Evolutionary conservation across 1,139 yeast genomes (phyloP).

Genomic region (Sugiyamaella neomexicana): DNA sequence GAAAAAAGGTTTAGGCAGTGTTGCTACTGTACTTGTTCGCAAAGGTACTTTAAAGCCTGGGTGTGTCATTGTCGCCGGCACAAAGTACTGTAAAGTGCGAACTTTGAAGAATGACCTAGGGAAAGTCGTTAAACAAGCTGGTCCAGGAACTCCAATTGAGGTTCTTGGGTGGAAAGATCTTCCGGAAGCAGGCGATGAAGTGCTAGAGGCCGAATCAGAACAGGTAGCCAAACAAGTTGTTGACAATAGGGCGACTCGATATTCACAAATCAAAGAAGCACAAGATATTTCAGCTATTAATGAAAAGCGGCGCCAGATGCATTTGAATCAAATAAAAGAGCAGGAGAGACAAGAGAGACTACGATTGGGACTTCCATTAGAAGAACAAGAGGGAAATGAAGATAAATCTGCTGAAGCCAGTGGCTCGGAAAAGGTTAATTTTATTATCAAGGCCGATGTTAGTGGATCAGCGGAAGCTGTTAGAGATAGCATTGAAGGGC

Average conservation of each 20-base stretch:
- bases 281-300: constrained; percentile 71
- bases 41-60: constrained; percentile 78
- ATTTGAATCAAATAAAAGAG: constrained; percentile 45
- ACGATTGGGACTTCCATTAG: constrained; percentile 38
- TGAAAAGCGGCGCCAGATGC: constrained; percentile 47
- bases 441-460: constrained; percentile 86
- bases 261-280: constrained; percentile 59
- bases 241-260: constrained; percentile 58
- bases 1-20: constrained; percentile 79
- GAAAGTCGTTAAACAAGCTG: constrained; percentile 61
- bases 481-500: constrained; percentile 69
- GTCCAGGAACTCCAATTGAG: constrained; percentile 90
- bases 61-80: constrained; percentile 74
- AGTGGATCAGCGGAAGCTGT: constrained; percentile 68
- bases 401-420: constrained; percentile 30
- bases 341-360: constrained; percentile 36
- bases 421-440: constrained; percentile 47
- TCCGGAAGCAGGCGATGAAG: constrained; percentile 89
- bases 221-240: constrained; percentile 73
- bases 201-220: constrained; percentile 74
- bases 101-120: constrained; percentile 79
- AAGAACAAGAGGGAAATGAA: constrained; percentile 38
- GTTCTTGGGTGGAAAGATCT: constrained; percentile 92
- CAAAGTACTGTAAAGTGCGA: constrained; percentile 80
- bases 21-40: constrained; percentile 80